Evolutionary conservation across 2,329 filamentous ascomycete genomes (phyloP), one percentile per base, ranked within the genome.

Genomic region (Domatiomyces globalis): DNA sequence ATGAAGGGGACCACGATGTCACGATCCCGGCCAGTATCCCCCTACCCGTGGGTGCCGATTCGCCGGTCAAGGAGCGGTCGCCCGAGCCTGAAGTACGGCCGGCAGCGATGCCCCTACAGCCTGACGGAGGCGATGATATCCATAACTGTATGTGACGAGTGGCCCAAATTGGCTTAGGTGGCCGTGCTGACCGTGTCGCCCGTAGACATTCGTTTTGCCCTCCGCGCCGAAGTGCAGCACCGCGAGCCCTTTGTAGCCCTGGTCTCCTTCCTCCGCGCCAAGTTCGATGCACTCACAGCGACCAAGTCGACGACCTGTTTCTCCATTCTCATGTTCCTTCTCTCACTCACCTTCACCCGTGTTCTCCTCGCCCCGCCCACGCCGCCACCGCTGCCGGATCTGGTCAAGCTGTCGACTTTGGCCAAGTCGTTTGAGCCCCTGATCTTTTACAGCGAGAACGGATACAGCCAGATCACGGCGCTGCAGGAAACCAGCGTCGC

Each of bases 381-480:
- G 4, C 74, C 78, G 39, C 80, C 74, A 10, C 79, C 85, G 0
- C 83, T 85, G 1, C 87, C 87, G 0, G 89, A 95, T 64, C 75
- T 96, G 15, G 84, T 95, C 64, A 95, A 94, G 66, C 84, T 95
- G 20, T 89, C 89, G 3, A 83, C 84, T 49, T 79, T 96, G 58
- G 89, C 89, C 47, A 87, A 87, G 61, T 87, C 87, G 8, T 94
- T 95, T 63, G 90, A 95, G 66, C 90, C 90, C 5, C 76, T 95
- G 45, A 94, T 96, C 56, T 92, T 92, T 71, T 95, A 94, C 65
- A 94, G 88, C 0, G 88, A 95, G 63, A 85, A 89, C 63, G 88
- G 88, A 7, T 82, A 88, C 44, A 78, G 82, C 39, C 88, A 95
- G 63, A 87, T 95, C 43, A 82, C 84, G 52, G 87, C 94, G 57